Evolutionary conservation across 805 yeast genomes (phyloP).

Genomic region (Wickerhamiella alocasiicola): DNA sequence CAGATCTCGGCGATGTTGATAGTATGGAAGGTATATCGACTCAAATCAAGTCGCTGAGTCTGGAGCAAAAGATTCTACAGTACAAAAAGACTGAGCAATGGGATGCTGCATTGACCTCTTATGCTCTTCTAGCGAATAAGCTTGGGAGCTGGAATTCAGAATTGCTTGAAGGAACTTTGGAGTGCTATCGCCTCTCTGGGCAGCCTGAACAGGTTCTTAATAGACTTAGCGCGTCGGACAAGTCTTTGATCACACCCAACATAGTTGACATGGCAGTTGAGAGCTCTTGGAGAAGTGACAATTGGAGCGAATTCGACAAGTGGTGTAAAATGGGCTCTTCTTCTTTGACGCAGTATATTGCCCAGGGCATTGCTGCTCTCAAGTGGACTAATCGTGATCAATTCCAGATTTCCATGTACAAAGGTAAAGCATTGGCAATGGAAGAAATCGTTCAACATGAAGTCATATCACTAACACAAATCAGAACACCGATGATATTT

Average conservation of each 20-base stretch:
- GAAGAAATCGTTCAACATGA: constrained; percentile 39
- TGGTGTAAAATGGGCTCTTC: constrained; percentile 10
- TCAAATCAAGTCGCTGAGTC: constrained; percentile 46
- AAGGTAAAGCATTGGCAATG: constrained; percentile 50
- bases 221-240: constrained; percentile 32
- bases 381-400: constrained; percentile 36
- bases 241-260: constrained; percentile 7
- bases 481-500: constrained; percentile 33
- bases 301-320: constrained; percentile 27
- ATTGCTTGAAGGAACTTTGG: constrained; percentile 43
- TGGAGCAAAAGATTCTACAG: constrained; percentile 65
- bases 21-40: constrained; percentile 77
- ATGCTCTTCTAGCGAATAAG: constrained; percentile 46
- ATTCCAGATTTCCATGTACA: constrained; percentile 33
- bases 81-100: constrained; percentile 79
- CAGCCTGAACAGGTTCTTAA: constrained; percentile 53
- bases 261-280: constrained; percentile 52
- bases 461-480: constrained; percentile 39
- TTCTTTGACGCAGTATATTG: neutral
- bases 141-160: constrained; percentile 25
- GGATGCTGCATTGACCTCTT: constrained; percentile 77
- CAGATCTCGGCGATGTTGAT: constrained; percentile 80
- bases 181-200: constrained; percentile 65
- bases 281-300: constrained; percentile 59
- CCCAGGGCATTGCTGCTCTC: constrained; percentile 29